Evolutionary conservation across 2,329 filamentous ascomycete genomes (phyloP), one percentile per base, ranked within the genome.

Genomic region (Albophoma yamanashiensis): DNA sequence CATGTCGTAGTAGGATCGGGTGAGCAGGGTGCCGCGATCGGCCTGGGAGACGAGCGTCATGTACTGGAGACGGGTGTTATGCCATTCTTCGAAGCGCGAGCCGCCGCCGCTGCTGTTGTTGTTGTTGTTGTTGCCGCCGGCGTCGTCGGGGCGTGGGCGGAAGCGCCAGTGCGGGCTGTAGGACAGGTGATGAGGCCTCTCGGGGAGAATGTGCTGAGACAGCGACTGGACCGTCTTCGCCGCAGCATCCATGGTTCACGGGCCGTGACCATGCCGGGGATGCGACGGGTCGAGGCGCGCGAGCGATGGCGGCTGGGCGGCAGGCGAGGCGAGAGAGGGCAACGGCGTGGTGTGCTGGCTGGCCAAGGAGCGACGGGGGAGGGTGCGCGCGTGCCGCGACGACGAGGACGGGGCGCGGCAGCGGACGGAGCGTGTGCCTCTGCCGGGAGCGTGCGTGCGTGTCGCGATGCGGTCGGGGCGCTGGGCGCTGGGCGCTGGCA

Each of bases 1-100:
- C 69, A 85, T 82, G 60, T 83, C 79, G 72, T 82, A 84, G 67
- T 82, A 80, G 55, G 82, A 76, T 62, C 82, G 76, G 25, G 82
- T 84, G 61, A 83, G 70, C 63, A 85, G 77, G 52, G 83, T 73
- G 62, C 82, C 82, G 66, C 82, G 82, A 65, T 85, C 81, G 61
- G 79, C 80, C 66, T 83, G 80, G 62, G 80, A 82, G 56, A 84
- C 69, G 61, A 82, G 79, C 31, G 82, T 85, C 64, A 78, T 78
- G 72, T 84, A 85, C 67, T 85, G 82, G 9, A 85, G 74, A 27
- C 75, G 77, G 62, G 74, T 74, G 61, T 73, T 73, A 55, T 79
- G 75, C 71, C 79, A 79, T 72, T 82, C 79, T 69, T 82, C 79
- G 65, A 74, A 69, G 61, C 70, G 68, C 63, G 74, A 72, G 58